phyloP scores from a whole-genome alignment of 164 flowering plant species.

The Aristolochia fimbriata region DNA sequence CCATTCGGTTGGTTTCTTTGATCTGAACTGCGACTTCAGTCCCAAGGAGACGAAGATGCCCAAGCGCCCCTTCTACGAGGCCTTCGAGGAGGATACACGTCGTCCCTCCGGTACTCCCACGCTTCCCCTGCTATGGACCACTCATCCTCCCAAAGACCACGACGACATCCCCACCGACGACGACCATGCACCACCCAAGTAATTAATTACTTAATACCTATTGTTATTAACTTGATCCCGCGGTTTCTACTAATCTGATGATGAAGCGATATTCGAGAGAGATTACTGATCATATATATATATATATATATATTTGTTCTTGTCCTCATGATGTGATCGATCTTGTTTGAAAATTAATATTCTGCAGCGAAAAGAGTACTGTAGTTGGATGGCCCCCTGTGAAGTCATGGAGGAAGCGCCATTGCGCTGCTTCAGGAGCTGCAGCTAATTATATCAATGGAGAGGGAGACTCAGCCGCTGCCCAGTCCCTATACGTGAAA shows the following conservation, averaged over 20 bases:
- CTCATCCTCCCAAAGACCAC: background rate
- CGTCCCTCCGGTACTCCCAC: background rate
- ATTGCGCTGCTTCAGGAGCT: conserved; percentile 3
- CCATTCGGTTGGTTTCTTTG: conserved; percentile 13
- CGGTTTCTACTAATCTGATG: too few species aligned
- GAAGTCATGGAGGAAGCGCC: conserved; percentile 27
- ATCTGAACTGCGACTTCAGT: conserved; percentile 9
- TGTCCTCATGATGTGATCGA: too few species aligned
- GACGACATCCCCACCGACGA: background rate
- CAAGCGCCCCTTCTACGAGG: conserved; percentile 6
- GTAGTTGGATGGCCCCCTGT: conserved; percentile 51
- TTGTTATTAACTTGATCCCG: too few species aligned
- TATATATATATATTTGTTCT: too few species aligned
- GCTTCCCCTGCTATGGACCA: conserved; percentile 12
- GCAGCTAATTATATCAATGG: background rate
- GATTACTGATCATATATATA: too few species aligned
- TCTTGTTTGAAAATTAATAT: too few species aligned
- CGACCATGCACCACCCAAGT: too few species aligned
- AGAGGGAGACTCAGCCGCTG: background rate
- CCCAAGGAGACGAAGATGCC: conserved; percentile 5
- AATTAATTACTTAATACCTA: too few species aligned
- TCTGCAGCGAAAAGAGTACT: conserved; percentile 3
- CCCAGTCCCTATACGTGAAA: conserved; percentile 37
- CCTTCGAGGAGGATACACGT: conserved; percentile 11
- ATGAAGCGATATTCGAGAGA: too few species aligned